Evolutionary conservation across 2,329 filamentous ascomycete genomes (phyloP).

Genomic region (Hypoxylon sp.): DNA sequence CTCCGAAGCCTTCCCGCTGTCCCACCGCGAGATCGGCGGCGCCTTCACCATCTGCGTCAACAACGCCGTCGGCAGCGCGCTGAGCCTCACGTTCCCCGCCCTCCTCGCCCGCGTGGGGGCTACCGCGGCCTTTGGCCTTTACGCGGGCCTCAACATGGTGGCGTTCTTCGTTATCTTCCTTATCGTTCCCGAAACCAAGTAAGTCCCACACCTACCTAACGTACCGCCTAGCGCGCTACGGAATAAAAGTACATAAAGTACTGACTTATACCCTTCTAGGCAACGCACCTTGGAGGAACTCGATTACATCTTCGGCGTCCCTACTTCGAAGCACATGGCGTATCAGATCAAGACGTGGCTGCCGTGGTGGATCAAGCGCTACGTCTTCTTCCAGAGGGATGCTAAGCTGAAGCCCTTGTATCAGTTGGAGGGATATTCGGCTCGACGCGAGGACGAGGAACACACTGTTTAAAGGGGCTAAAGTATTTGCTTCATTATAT

Average conservation of each 20-base stretch:
- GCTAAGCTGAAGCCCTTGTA: constrained; percentile 20
- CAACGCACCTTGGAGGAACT: constrained; percentile 24
- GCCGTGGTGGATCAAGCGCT: constrained; percentile 23
- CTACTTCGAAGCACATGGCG: constrained; percentile 15
- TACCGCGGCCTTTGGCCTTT: constrained; percentile 16
- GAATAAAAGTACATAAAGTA: background rate
- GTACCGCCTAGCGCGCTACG: background rate
- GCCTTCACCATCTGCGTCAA: constrained; percentile 26
- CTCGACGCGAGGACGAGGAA: constrained; percentile 14
- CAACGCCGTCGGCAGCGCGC: constrained; percentile 18
- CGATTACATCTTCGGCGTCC: constrained; percentile 23
- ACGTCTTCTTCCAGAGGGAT: constrained; percentile 21
- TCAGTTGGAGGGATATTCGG: constrained; percentile 21
- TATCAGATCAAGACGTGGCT: constrained; percentile 18
- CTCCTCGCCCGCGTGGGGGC: constrained; percentile 13
- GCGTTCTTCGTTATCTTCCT: constrained; percentile 20
- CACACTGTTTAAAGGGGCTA: constrained; percentile 1
- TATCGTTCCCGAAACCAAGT: constrained; percentile 24
- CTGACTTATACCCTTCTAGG: constrained; percentile 13
- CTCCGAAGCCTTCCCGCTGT: constrained; percentile 20
- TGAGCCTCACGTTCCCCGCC: constrained; percentile 18
- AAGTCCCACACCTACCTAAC: constrained; percentile 1
- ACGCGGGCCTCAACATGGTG: constrained; percentile 18
- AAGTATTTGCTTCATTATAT: constrained; percentile 2
- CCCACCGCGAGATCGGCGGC: constrained; percentile 22